Evolutionary conservation across 129 eudicot genomes (phyloP), one percentile per base, ranked within the genome.

Genomic region (Flaveria trinervia): DNA sequence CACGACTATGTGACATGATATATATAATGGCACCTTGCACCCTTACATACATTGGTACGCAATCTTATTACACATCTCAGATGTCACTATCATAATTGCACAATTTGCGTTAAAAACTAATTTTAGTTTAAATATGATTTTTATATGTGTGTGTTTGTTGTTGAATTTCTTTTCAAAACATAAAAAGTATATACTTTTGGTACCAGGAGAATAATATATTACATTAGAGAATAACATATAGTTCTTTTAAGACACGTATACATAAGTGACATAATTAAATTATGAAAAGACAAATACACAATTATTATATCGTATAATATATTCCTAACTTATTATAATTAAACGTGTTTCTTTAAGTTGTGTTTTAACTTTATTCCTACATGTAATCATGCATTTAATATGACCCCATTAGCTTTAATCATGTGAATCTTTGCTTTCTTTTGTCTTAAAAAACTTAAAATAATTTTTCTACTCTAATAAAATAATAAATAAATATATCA

Each of bases 341-440:
- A 12, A 25, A 11, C n/a, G 12, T 60, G 23, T 60, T 60, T 11
- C 66, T 60, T 60, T 60, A 60, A 23, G 16, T 60, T 12, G 65
- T 23, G 66, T 60, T 4, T 25, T 12, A 60, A 60, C 66, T 60
- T 60, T 25, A 25, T 60, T 60, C 39, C n/a, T 60, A 23, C 39
- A 60, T 57, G 23, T 60, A 60, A 60, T 60, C 39, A 60, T 60
- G 66, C 66, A 60, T 60, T 60, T 60, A 60, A 23, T 23, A 60
- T 25, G 66, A 60, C 39, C 30, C 30, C 66, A 23, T 25, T 11
- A 6, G 16, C 39, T 60, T 60, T 25, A 60, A 25, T 60, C 66
- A 60, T 60, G 36, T 25, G 66, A 60, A 12, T 10, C 66, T 60
- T 25, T 60, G 26, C 3, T 60, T 23, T 13, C 13, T 11, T 60